Conservation (phyloP, 169 alveolate genomes). For the Fabrea salina region DNA sequence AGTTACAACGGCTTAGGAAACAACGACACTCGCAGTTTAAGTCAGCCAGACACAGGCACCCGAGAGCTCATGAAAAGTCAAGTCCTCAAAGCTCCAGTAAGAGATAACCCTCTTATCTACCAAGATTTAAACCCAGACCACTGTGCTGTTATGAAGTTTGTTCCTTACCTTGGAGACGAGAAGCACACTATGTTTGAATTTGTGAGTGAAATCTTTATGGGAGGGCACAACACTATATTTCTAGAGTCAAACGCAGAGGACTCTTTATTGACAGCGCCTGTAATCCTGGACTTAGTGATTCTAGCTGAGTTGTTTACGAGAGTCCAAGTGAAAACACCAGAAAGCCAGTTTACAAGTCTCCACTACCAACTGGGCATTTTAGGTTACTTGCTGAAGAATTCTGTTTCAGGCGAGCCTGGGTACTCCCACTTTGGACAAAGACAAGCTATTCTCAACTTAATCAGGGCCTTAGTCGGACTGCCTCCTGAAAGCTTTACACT, state of each 20-base stretch:
- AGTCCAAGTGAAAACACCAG: constrained; percentile 60
- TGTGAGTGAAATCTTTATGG: constrained; percentile 83
- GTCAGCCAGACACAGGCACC: constrained; percentile 80
- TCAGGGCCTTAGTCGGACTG: constrained; percentile 21
- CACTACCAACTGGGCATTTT: constrained; percentile 69
- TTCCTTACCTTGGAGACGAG: constrained; percentile 89
- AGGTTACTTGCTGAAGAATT: constrained; percentile 77
- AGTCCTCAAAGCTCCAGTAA: constrained; percentile 85
- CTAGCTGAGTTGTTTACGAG: constrained; percentile 82
- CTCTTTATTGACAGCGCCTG: constrained; percentile 88
- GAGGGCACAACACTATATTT: constrained; percentile 84
- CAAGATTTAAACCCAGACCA: constrained; percentile 77
- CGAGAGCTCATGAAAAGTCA: constrained; percentile 87
- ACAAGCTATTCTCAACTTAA: not conserved
- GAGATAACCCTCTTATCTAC: constrained; percentile 78
- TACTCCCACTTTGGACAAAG: constrained; percentile 14
- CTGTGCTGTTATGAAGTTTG: constrained; percentile 87
- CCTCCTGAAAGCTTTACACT: constrained; percentile 25
- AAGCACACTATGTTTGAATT: constrained; percentile 92
- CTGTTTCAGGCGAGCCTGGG: constrained; percentile 28
- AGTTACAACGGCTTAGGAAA: constrained; percentile 91
- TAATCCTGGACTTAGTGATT: constrained; percentile 82
- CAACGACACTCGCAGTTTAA: constrained; percentile 89
- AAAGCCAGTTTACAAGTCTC: constrained; percentile 50
- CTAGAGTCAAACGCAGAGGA: constrained; percentile 90